These are phyloP conservation scores for Rhizopogon rudus DNA, from an alignment of 768 basidiomycete species.

Conservation along the genomic window DNA sequence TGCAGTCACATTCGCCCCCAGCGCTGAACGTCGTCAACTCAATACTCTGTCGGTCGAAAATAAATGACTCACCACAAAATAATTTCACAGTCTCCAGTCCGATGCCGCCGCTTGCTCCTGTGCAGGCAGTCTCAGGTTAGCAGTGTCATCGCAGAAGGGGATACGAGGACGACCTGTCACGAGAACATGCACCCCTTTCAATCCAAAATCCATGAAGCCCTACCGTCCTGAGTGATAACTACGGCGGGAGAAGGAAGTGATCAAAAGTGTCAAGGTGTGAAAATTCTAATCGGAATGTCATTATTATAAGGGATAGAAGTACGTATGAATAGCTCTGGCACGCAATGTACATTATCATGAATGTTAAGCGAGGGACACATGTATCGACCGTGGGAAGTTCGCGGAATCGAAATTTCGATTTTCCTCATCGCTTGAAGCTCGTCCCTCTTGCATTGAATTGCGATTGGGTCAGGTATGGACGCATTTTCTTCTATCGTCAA, in stretches of 20 bases:
- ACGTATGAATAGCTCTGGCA: not conserved
- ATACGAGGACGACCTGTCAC: conserved; percentile 46
- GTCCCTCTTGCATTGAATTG: not conserved
- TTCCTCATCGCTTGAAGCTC: not conserved
- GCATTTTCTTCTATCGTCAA: conserved; percentile 42
- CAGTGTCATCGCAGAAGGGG: not conserved
- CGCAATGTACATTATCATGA: not conserved
- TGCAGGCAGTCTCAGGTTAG: not conserved
- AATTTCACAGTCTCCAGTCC: conserved; percentile 56
- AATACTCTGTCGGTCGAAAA: not conserved
- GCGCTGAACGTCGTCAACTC: conserved; percentile 36
- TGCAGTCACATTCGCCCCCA: conserved; percentile 67
- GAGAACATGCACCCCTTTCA: conserved; percentile 60
- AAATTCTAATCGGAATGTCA: not conserved
- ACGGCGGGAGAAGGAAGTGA: not conserved
- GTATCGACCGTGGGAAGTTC: not conserved
- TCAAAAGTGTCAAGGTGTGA: not conserved
- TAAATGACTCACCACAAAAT: conserved; percentile 44
- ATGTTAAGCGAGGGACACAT: not conserved
- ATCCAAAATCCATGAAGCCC: conserved; percentile 47
- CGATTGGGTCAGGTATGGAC: conserved; percentile 15
- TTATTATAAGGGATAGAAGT: conserved; percentile 3
- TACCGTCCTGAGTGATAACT: not conserved
- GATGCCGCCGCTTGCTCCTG: conserved; percentile 75
- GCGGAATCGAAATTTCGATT: not conserved